phyloP scores from a whole-genome alignment of 1,284 basidiomycete species.

The Psilocybe mexicana region DNA sequence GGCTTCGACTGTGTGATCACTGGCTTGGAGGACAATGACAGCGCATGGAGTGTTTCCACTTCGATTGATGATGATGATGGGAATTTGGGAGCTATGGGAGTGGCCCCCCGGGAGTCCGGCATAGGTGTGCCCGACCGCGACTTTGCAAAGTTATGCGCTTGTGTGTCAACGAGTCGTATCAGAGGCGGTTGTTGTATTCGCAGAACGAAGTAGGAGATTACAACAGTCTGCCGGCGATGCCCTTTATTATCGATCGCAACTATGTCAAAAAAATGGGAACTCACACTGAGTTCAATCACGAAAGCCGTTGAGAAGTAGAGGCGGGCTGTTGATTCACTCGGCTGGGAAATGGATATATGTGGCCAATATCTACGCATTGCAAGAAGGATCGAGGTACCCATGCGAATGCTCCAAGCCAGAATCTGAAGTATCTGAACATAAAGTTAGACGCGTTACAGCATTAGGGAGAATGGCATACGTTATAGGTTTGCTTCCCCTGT shows the following conservation, averaged over 20 bases:
- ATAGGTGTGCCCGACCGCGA: constrained; percentile 42
- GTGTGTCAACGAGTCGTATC: constrained; percentile 65
- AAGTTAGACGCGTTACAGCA: constrained; percentile 1
- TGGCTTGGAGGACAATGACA: constrained; percentile 66
- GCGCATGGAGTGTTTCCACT: constrained; percentile 56
- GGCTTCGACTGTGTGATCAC: constrained; percentile 45
- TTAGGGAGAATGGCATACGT: constrained; percentile 42
- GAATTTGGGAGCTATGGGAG: constrained; percentile 25
- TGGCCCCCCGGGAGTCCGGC: constrained; percentile 31
- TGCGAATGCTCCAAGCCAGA: constrained; percentile 54
- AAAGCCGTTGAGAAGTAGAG: constrained; percentile 48
- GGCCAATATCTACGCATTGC: constrained; percentile 42
- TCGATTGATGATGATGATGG: constrained; percentile 36
- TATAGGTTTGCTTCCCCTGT: constrained; percentile 60
- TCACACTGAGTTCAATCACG: constrained; percentile 54
- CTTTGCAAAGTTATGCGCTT: constrained; percentile 34
- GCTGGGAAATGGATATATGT: constrained; percentile 39
- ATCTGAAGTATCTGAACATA: constrained; percentile 54
- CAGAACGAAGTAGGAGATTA: constrained; percentile 51
- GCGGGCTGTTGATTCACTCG: constrained; percentile 36
- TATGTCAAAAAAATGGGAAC: constrained; percentile 22
- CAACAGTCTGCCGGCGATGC: constrained; percentile 41
- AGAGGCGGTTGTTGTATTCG: constrained; percentile 63
- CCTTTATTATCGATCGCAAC: constrained; percentile 4
- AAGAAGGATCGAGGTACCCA: constrained; percentile 51